Evolutionary conservation across 176 grass and related monocot genomes (phyloP).

Genomic region (Musa beccarii): DNA sequence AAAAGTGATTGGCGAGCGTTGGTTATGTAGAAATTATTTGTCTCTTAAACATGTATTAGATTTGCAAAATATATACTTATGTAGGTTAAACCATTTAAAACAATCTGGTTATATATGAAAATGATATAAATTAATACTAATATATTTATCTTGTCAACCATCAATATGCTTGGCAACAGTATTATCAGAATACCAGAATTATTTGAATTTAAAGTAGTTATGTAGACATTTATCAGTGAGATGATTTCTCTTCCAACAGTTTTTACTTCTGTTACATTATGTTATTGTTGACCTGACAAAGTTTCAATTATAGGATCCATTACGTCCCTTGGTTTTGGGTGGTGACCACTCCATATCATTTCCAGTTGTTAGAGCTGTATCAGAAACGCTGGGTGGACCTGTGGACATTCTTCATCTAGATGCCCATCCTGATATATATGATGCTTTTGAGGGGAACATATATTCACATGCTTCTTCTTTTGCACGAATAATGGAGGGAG

Average conservation of each 20-base stretch:
- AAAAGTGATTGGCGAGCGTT: too few species aligned
- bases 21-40: too few species aligned
- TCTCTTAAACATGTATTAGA: too few species aligned
- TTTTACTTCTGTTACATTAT: background rate
- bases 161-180: too few species aligned
- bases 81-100: too few species aligned
- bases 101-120: too few species aligned
- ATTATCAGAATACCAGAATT: too few species aligned
- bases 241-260: background rate
- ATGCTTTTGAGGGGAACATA: constrained; percentile 79
- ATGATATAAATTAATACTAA: too few species aligned
- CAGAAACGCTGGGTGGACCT: constrained; percentile 89
- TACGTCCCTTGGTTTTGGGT: constrained; percentile 79
- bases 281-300: background rate
- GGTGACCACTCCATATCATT: constrained; percentile 98
- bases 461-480: constrained; percentile 97
- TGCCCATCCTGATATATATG: constrained; percentile 96
- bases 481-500: constrained; percentile 98
- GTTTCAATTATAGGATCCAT: constrained; percentile 50
- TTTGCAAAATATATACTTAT: too few species aligned
- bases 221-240: too few species aligned
- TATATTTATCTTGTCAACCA: too few species aligned
- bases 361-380: constrained; percentile 90
- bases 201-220: too few species aligned
- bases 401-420: constrained; percentile 95